phyloP scores from a whole-genome alignment of 1,139 yeast species.

The Trichomonascaceae sp. region DNA sequence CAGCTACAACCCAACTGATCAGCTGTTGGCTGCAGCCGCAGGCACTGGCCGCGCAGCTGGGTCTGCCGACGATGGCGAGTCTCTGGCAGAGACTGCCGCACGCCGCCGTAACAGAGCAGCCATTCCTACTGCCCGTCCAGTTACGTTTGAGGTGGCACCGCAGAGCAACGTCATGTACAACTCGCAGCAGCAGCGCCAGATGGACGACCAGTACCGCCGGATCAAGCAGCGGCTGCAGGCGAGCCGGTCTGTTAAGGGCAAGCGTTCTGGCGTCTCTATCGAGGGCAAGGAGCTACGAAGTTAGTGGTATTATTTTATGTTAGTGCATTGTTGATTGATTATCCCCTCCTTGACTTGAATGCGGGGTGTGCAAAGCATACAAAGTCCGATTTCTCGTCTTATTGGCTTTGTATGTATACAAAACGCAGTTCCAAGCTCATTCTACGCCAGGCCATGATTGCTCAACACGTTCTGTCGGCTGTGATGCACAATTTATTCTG shows the following conservation, averaged over 20 bases:
- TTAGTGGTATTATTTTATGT: conserved; percentile 1
- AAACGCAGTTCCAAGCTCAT: too few relatives aligned
- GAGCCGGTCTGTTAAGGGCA: conserved; percentile 36
- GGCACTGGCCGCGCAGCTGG: conserved; percentile 4
- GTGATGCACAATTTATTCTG: too few relatives aligned
- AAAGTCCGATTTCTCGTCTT: too few relatives aligned
- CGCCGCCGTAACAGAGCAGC: conserved; percentile 82
- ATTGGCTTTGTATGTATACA: too few relatives aligned
- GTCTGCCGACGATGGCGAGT: conserved; percentile 29
- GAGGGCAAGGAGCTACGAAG: conserved; percentile 37
- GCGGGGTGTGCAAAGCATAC: too few relatives aligned
- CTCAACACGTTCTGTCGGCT: too few relatives aligned
- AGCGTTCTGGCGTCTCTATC: conserved; percentile 61
- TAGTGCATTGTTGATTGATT: background rate
- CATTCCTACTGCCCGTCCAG: conserved; percentile 78
- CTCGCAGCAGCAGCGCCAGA: conserved; percentile 68
- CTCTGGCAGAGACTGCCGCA: conserved; percentile 83
- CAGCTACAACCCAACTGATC: conserved; percentile 46
- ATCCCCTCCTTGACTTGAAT: too few relatives aligned
- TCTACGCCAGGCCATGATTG: too few relatives aligned
- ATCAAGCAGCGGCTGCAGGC: conserved; percentile 43
- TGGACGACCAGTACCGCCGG: conserved; percentile 68
- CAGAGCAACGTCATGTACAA: conserved; percentile 68
- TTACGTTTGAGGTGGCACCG: conserved; percentile 88
- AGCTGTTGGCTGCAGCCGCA: conserved; percentile 10